Evolutionary conservation across 345 rosid species (phyloP).

Genomic region (Citrus inodora): DNA sequence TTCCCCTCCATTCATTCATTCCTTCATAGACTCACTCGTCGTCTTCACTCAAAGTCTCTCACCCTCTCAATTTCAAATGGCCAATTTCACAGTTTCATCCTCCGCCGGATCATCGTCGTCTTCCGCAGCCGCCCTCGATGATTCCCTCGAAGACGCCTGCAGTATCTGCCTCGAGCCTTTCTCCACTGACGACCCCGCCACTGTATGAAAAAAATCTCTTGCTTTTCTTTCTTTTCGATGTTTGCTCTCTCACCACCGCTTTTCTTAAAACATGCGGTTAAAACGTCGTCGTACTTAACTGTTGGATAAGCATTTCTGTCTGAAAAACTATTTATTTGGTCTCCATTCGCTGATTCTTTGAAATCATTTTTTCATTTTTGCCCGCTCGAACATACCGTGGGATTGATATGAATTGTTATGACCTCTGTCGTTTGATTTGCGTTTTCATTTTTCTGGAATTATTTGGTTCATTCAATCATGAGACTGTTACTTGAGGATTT

Average conservation of each 20-base stretch:
- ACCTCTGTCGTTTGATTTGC: not conserved
- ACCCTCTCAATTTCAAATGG: slow-evolving; percentile 33
- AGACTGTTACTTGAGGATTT: too few relatives aligned
- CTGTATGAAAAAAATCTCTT: slow-evolving; percentile 33
- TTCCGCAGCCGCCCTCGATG: slow-evolving; percentile 32
- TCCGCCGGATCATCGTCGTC: slow-evolving; percentile 28
- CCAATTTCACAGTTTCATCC: slow-evolving; percentile 24
- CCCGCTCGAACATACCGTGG: not conserved
- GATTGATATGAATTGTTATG: not conserved
- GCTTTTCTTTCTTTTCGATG: not conserved
- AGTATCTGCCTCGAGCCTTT: slow-evolving; percentile 91
- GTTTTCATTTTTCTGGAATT: not conserved
- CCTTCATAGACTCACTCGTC: not conserved
- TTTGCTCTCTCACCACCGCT: too few relatives aligned
- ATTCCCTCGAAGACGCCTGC: slow-evolving; percentile 62
- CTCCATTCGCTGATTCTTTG: too few relatives aligned
- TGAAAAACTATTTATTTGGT: not conserved
- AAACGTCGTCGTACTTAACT: not conserved
- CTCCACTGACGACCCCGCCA: slow-evolving; percentile 56
- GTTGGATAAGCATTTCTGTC: slow-evolving; percentile 4
- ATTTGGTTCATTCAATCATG: not conserved
- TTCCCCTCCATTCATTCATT: not conserved
- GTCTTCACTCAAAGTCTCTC: not conserved
- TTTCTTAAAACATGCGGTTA: not conserved
- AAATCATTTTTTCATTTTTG: not conserved